A percentile compares a stretch with the other conserved stretches of the same genome.
These are phyloP conservation scores for Mortierella sp. DNA, from an alignment of 371 early-diverging fungal species.

Conservation along the genomic window DNA sequence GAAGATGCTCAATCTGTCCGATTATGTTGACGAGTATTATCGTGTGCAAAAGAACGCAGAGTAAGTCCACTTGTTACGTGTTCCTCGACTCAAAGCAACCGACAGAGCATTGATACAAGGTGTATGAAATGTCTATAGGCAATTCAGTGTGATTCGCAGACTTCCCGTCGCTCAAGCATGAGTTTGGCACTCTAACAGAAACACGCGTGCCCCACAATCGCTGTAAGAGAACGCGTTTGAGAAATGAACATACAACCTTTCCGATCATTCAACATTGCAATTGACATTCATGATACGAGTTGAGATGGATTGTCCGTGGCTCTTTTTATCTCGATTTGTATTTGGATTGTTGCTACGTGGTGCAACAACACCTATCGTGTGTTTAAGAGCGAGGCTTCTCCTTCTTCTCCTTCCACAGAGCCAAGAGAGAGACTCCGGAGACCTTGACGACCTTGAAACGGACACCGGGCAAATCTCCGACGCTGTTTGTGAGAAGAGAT, in stretches of 20 bases:
- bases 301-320: slow-evolving; percentile 10
- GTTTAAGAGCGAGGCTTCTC: slow-evolving; percentile 98
- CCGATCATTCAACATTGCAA: too few species aligned
- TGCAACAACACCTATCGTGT: slow-evolving; percentile 62
- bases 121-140: background rate
- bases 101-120: background rate
- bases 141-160: slow-evolving; percentile 16
- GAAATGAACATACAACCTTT: too few species aligned
- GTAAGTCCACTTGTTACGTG: slow-evolving; percentile 17
- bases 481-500: slow-evolving; percentile 48
- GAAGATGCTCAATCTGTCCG: slow-evolving; percentile 79
- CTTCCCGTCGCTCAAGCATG: slow-evolving; percentile 14
- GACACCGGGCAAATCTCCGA: slow-evolving; percentile 99
- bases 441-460: slow-evolving; percentile 99
- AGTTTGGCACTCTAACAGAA: background rate
- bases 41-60: slow-evolving; percentile 80
- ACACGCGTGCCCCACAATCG: too few species aligned
- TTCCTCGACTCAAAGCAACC: background rate
- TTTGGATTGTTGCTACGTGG: background rate
- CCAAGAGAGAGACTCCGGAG: slow-evolving; percentile 98
- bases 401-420: slow-evolving; percentile 99
- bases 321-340: slow-evolving; percentile 49
- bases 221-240: slow-evolving; percentile 2
- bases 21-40: slow-evolving; percentile 87
- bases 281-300: too few species aligned